Conservation (phyloP, 1,139 yeast genomes). For the Zygosaccharomyces pseudobailii region DNA sequence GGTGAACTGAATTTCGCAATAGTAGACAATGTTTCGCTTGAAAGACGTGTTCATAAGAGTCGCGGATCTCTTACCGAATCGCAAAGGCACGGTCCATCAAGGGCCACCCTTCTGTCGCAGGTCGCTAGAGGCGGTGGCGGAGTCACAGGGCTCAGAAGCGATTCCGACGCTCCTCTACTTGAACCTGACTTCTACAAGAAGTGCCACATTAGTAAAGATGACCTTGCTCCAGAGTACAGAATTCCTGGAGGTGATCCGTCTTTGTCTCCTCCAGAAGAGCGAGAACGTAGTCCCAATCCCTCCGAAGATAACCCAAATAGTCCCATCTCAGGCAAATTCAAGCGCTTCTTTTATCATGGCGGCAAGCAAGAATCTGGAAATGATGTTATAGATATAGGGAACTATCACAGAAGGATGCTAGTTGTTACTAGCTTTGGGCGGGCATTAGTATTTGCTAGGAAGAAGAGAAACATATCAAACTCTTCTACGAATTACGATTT, state of each 20-base stretch:
- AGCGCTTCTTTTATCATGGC: constrained; percentile 26
- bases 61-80: constrained; percentile 57
- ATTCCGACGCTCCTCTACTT: constrained; percentile 22
- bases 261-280: neutral
- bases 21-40: constrained; percentile 46
- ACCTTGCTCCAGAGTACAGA: constrained; percentile 17
- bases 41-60: constrained; percentile 41
- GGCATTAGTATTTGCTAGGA: constrained; percentile 26
- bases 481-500: constrained; percentile 20
- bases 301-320: constrained; percentile 14
- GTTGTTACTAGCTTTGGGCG: constrained; percentile 32
- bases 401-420: constrained; percentile 24
- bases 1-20: constrained; percentile 47
- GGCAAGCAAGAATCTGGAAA: constrained; percentile 13
- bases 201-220: constrained; percentile 13
- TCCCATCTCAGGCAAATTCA: constrained; percentile 25
- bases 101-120: constrained; percentile 38
- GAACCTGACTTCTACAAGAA: constrained; percentile 24
- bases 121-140: constrained; percentile 56
- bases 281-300: neutral
- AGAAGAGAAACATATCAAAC: constrained; percentile 12
- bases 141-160: constrained; percentile 37
- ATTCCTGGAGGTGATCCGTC: constrained; percentile 11
- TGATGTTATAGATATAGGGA: constrained; percentile 17
- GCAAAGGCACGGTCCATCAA: constrained; percentile 41